A percentile compares a stretch with the other conserved stretches of the same genome.
Conservation (phyloP, 2,329 filamentous ascomycete genomes). For the Aspergillus arachidicola region DNA sequence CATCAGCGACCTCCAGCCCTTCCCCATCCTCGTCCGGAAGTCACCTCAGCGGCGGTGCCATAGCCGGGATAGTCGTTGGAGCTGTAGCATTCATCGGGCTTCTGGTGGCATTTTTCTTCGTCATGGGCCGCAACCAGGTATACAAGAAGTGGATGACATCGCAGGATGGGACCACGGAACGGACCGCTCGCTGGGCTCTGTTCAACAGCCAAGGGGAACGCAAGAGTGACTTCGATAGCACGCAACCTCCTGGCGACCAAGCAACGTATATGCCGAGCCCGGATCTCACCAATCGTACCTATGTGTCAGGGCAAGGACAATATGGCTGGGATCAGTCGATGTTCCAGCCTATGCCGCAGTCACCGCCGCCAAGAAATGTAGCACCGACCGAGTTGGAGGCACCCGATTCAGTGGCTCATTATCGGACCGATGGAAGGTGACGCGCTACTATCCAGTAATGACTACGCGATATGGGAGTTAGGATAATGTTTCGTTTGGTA, state of each 20-base stretch:
- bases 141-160: conserved; percentile 39
- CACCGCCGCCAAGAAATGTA: not conserved
- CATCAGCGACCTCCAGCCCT: conserved; percentile 11
- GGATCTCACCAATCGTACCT: conserved; percentile 2
- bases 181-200: conserved; percentile 36
- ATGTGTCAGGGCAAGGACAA: not conserved
- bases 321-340: conserved; percentile 6
- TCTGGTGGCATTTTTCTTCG: conserved; percentile 46
- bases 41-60: conserved; percentile 52
- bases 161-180: conserved; percentile 33
- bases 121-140: conserved; percentile 38
- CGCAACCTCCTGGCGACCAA: conserved; percentile 7
- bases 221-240: conserved; percentile 11
- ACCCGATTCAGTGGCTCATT: not conserved
- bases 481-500: not conserved
- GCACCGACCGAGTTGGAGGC: conserved; percentile 6
- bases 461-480: not conserved
- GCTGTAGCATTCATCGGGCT: conserved; percentile 50
- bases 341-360: not conserved
- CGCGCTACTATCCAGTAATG: not conserved
- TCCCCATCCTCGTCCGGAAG: conserved; percentile 12
- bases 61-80: conserved; percentile 63
- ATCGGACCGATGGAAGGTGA: not conserved
- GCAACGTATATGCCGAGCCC: conserved; percentile 7
- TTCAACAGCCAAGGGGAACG: conserved; percentile 21